Evolutionary conservation across 2,329 filamentous ascomycete species (phyloP).

Genomic region (Botrytis deweyae): DNA sequence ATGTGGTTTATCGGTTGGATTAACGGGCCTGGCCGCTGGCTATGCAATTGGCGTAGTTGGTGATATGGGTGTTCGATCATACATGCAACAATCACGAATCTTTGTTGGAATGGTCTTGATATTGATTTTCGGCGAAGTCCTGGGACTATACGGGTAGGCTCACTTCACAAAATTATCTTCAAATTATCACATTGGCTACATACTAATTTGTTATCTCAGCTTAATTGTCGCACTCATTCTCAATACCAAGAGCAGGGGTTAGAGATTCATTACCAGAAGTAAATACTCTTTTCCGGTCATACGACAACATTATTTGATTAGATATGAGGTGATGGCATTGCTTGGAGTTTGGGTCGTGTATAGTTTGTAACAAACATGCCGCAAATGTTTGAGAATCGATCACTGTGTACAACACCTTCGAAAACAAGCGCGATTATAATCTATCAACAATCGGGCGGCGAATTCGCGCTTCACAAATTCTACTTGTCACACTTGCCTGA

Average conservation of each 20-base stretch:
- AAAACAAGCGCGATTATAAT: constrained; percentile 12
- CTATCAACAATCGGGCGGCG: background rate
- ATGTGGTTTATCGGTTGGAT: constrained; percentile 84
- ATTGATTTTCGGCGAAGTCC: constrained; percentile 95
- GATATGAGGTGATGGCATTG: constrained; percentile 34
- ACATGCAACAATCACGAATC: constrained; percentile 93
- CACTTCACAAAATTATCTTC: background rate
- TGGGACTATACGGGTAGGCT: constrained; percentile 93
- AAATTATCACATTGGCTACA: background rate
- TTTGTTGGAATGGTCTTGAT: constrained; percentile 99
- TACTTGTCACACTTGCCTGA: background rate
- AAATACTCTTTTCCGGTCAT: constrained; percentile 6
- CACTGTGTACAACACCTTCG: constrained; percentile 28
- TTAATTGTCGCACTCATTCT: constrained; percentile 91
- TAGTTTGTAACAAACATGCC: constrained; percentile 25
- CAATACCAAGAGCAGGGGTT: constrained; percentile 67
- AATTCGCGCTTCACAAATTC: background rate
- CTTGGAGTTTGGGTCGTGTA: constrained; percentile 37
- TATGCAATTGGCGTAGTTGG: constrained; percentile 97
- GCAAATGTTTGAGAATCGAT: constrained; percentile 28
- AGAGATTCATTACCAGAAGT: constrained; percentile 16
- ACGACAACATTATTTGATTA: constrained; percentile 34
- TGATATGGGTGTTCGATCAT: constrained; percentile 88
- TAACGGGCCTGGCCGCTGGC: constrained; percentile 89
- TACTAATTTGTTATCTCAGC: constrained; percentile 46